A percentile compares a stretch with the other conserved stretches of the same genome.
phyloP scores from a whole-genome alignment of 768 basidiomycete species.

The Leucosporidium yakuticum region DNA sequence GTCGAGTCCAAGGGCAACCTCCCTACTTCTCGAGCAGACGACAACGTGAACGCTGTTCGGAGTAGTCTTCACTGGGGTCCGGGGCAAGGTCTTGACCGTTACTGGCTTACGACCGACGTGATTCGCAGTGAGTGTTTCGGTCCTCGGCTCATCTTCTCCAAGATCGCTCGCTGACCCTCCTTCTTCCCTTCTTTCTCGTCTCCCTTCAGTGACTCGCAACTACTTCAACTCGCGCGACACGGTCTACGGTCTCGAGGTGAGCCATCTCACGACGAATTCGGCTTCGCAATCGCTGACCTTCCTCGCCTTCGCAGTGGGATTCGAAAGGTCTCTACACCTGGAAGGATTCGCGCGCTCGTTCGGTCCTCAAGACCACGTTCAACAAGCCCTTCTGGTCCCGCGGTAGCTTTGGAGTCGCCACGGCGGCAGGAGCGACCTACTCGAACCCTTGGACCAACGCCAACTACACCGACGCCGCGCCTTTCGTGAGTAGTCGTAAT shows the following conservation, averaged over 20 bases:
- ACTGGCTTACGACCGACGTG: not conserved
- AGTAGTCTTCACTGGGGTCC: slow-evolving; percentile 67
- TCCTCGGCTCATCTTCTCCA: too few species aligned
- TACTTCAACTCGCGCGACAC: slow-evolving; percentile 77
- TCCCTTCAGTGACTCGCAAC: slow-evolving; percentile 7
- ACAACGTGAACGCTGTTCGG: slow-evolving; percentile 50
- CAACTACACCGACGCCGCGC: slow-evolving; percentile 54
- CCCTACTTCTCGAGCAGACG: slow-evolving; percentile 50
- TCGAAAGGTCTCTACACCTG: slow-evolving; percentile 57
- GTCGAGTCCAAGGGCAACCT: slow-evolving; percentile 58
- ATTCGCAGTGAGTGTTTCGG: too few species aligned
- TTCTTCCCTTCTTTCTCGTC: too few species aligned
- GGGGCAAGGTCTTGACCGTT: slow-evolving; percentile 52
- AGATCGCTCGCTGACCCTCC: too few species aligned
- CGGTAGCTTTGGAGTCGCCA: slow-evolving; percentile 62
- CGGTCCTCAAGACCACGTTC: slow-evolving; percentile 63
- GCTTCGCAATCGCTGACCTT: too few species aligned
- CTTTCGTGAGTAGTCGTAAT: too few species aligned
- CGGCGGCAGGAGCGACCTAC: slow-evolving; percentile 54
- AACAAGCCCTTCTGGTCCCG: slow-evolving; percentile 68
- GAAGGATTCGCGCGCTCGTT: not conserved
- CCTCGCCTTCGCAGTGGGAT: too few species aligned
- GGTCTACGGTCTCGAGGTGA: slow-evolving; percentile 69
- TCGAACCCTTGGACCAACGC: slow-evolving; percentile 39
- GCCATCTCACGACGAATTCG: too few species aligned